Conservation (phyloP, 1,284 basidiomycete genomes). For the Polyporus tsugae region DNA sequence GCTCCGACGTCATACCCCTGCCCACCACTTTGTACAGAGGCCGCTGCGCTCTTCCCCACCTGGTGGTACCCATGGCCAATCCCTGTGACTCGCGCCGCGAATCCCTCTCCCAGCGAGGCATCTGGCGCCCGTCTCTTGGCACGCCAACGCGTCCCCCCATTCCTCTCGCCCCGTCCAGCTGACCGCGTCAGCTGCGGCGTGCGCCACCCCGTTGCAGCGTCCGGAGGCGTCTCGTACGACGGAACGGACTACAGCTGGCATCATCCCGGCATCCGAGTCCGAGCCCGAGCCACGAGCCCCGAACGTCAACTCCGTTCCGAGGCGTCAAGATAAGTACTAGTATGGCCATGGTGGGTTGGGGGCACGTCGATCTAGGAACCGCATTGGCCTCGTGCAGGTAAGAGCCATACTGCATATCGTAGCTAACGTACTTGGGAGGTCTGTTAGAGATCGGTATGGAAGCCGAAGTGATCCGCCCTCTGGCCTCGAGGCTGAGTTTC, state of each 20-base stretch:
- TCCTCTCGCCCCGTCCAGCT: slow-evolving; percentile 10
- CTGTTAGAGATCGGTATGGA: not conserved
- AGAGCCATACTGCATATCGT: not conserved
- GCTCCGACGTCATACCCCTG: not conserved
- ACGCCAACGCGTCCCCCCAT: not conserved
- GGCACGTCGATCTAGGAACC: slow-evolving; percentile 3
- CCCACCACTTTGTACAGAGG: too few species aligned
- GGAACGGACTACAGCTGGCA: not conserved
- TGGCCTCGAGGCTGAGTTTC: slow-evolving; percentile 1
- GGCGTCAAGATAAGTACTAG: not conserved
- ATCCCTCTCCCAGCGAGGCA: not conserved
- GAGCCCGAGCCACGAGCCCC: not conserved
- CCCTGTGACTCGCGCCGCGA: not conserved
- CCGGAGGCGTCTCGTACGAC: not conserved
- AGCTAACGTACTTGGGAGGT: not conserved
- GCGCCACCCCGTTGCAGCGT: slow-evolving; percentile 18
- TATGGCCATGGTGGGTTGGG: not conserved
- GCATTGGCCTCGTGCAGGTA: not conserved
- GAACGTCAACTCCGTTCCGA: not conserved
- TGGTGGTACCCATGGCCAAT: not conserved
- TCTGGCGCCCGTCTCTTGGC: not conserved
- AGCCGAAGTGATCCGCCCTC: not conserved
- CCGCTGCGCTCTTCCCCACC: not conserved
- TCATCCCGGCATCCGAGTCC: slow-evolving; percentile 4
- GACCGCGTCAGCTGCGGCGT: slow-evolving; percentile 25